Evolutionary conservation across 2,329 filamentous ascomycete genomes (phyloP).

Genomic region (Bisporella sp.): DNA sequence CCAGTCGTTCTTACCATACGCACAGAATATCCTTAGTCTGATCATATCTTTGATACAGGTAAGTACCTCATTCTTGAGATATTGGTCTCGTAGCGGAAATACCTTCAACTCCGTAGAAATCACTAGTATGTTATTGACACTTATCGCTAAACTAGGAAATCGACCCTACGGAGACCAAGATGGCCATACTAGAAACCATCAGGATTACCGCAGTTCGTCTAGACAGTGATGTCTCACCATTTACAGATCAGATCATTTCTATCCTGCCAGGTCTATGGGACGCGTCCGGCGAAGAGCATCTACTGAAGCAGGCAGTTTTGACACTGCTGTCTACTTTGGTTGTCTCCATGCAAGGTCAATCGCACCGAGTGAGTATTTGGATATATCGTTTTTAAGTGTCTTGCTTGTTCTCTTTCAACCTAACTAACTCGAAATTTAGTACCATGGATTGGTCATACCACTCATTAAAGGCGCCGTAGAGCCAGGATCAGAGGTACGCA

Average conservation of each 20-base stretch:
- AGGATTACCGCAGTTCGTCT: slow-evolving; percentile 73
- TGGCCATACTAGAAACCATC: slow-evolving; percentile 83
- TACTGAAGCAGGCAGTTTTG: slow-evolving; percentile 91
- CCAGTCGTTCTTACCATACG: slow-evolving; percentile 69
- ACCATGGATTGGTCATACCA: slow-evolving; percentile 74
- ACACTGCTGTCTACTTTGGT: slow-evolving; percentile 79
- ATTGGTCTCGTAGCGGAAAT: too few relatives aligned
- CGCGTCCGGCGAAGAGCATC: slow-evolving; percentile 68
- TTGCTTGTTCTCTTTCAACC: neutral
- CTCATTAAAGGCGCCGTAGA: slow-evolving; percentile 76
- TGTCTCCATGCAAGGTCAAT: slow-evolving; percentile 74
- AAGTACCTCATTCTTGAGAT: neutral
- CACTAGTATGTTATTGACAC: too few relatives aligned
- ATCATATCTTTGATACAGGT: slow-evolving; percentile 67
- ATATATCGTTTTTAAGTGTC: neutral
- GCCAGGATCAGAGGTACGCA: slow-evolving; percentile 53
- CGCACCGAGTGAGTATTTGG: slow-evolving; percentile 42
- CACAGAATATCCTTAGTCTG: slow-evolving; percentile 62
- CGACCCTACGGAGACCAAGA: slow-evolving; percentile 79
- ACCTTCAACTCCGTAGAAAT: too few relatives aligned
- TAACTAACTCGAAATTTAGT: slow-evolving; percentile 30
- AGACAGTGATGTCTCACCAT: slow-evolving; percentile 61
- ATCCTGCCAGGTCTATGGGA: slow-evolving; percentile 81
- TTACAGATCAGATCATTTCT: slow-evolving; percentile 74
- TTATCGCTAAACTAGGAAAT: slow-evolving; percentile 41